Conservation (phyloP, 257 asterid genomes). For the Solanum ossicruentum region DNA sequence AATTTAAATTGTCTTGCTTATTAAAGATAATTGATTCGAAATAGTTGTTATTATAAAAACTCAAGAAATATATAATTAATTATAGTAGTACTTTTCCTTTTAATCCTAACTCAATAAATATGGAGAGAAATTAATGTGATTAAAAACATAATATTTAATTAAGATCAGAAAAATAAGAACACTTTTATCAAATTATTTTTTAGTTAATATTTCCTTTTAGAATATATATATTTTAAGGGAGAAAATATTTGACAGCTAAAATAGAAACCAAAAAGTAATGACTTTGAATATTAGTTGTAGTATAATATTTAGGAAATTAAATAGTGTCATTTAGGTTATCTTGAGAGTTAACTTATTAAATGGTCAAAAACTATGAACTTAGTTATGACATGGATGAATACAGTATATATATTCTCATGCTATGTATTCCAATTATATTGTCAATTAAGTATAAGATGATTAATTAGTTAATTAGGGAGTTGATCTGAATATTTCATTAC, state of each 20-base stretch:
- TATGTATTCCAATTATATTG: background rate
- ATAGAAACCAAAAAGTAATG: too few relatives aligned
- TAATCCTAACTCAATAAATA: background rate
- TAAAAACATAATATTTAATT: background rate
- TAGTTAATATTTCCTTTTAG: background rate
- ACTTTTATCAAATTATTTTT: too few relatives aligned
- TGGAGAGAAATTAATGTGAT: background rate
- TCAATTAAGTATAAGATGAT: too few relatives aligned
- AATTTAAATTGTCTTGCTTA: too few relatives aligned
- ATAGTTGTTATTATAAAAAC: background rate
- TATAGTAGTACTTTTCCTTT: background rate
- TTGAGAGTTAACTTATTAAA: background rate
- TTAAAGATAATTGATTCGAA: background rate
- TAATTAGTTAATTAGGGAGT: too few relatives aligned
- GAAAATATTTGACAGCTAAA: too few relatives aligned
- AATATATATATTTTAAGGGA: too few relatives aligned
- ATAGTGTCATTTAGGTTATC: background rate
- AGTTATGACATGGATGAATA: background rate
- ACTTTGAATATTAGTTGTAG: background rate
- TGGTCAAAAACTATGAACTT: background rate
- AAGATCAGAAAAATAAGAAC: background rate
- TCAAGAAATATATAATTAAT: background rate
- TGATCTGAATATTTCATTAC: too few relatives aligned
- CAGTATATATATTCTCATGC: background rate
- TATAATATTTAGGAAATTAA: background rate